Percentiles rank a stretch among this genome's conserved stretches.
Conservation (phyloP, 106 monocot species). For the Posidonia australis region DNA sequence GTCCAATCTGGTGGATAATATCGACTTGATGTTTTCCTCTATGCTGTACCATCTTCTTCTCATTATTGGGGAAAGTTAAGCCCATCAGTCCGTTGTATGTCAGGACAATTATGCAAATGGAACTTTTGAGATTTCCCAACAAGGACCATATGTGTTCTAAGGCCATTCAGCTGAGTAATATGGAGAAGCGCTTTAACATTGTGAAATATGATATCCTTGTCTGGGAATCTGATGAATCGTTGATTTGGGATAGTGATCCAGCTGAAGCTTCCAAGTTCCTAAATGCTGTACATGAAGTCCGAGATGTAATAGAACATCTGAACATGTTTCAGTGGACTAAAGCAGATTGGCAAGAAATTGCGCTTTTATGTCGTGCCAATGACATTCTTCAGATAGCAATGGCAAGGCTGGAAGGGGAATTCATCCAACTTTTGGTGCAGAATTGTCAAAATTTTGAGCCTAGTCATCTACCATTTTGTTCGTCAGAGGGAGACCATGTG, state of each 20-base stretch:
- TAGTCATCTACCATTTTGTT: constrained; percentile 36
- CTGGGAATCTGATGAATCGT: constrained; percentile 31
- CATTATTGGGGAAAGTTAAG: too few species aligned
- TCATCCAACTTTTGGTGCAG: constrained; percentile 35
- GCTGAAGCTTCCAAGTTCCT: constrained; percentile 31
- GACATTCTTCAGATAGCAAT: constrained; percentile 48
- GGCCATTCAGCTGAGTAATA: neutral
- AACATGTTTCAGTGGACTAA: neutral
- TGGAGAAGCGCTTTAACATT: neutral
- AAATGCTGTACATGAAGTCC: constrained; percentile 34
- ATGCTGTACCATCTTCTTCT: too few species aligned
- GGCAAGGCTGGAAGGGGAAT: constrained; percentile 58
- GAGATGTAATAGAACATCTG: constrained; percentile 17
- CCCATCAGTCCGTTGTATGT: too few species aligned
- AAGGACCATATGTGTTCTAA: too few species aligned
- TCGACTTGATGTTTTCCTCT: too few species aligned
- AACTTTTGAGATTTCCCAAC: too few species aligned
- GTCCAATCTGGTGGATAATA: too few species aligned
- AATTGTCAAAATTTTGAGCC: constrained; percentile 29
- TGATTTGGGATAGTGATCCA: constrained; percentile 33
- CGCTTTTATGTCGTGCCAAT: constrained; percentile 16
- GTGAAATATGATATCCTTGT: constrained; percentile 10
- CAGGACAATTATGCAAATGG: too few species aligned
- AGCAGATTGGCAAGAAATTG: neutral
- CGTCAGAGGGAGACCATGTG: constrained; percentile 21